phyloP scores from a whole-genome alignment of 2,329 filamentous ascomycete species.

The Fusarium annulatum region DNA sequence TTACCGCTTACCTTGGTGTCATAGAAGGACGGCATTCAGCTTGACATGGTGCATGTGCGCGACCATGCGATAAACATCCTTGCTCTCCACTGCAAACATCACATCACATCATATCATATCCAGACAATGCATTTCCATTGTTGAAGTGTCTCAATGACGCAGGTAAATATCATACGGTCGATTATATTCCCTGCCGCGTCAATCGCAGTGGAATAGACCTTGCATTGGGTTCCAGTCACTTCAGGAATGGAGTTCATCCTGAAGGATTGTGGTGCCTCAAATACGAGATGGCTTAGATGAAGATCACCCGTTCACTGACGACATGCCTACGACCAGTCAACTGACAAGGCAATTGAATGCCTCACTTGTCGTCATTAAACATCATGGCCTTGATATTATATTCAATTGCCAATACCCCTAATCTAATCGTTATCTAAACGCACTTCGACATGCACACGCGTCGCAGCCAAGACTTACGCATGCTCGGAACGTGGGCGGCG shows the following conservation, averaged over 20 bases:
- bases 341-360: neutral
- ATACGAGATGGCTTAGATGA: neutral
- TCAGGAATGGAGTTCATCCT: neutral
- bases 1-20: neutral
- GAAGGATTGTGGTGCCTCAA: neutral
- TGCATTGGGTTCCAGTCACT: neutral
- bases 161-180: accelerated
- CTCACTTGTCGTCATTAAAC: accelerated
- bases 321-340: neutral
- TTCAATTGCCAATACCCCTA: neutral
- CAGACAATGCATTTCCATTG: neutral
- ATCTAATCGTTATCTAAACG: neutral
- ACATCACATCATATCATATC: neutral
- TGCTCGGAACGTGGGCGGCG: neutral
- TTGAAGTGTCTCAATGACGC: neutral
- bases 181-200: accelerated
- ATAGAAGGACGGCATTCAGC: neutral
- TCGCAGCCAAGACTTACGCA: neutral
- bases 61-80: neutral
- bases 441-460: neutral
- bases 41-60: accelerated
- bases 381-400: neutral
- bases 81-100: neutral
- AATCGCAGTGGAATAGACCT: accelerated
- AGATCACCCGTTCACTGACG: neutral